These are phyloP conservation scores for Berkeleyomyces basicola DNA, from an alignment of 2,329 filamentous ascomycete species.

Conservation along the genomic window DNA sequence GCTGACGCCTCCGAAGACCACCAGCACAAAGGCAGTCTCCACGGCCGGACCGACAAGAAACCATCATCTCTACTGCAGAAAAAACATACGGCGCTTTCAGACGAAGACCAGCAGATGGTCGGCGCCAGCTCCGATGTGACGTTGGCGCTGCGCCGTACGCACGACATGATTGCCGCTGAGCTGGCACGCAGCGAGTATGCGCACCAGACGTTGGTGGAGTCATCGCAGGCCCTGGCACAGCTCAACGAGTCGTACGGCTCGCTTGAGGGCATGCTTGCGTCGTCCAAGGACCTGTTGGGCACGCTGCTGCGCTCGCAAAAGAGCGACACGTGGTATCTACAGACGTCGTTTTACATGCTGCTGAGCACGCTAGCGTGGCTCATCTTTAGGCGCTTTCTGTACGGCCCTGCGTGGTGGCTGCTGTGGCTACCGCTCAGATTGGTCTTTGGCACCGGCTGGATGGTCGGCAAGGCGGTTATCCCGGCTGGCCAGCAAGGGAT, in stretches of 20 bases:
- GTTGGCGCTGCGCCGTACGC: slow-evolving; percentile 63
- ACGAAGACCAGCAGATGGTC: slow-evolving; percentile 56
- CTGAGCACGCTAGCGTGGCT: slow-evolving; percentile 68
- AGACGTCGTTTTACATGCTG: slow-evolving; percentile 74
- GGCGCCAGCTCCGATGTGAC: slow-evolving; percentile 74
- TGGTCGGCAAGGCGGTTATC: slow-evolving; percentile 37
- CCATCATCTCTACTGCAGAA: slow-evolving; percentile 16
- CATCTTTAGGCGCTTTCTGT: slow-evolving; percentile 66
- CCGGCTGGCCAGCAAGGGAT: slow-evolving; percentile 16
- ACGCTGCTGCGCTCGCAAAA: slow-evolving; percentile 78
- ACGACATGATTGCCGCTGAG: slow-evolving; percentile 72
- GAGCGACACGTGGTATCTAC: slow-evolving; percentile 94
- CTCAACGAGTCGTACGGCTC: slow-evolving; percentile 67
- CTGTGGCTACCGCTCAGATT: slow-evolving; percentile 66
- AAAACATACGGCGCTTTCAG: slow-evolving; percentile 27
- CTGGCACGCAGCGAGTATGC: slow-evolving; percentile 78
- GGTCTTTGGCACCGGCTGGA: slow-evolving; percentile 40
- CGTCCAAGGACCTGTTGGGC: slow-evolving; percentile 56
- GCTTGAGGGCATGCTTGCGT: slow-evolving; percentile 60
- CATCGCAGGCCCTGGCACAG: slow-evolving; percentile 63
- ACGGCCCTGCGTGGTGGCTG: slow-evolving; percentile 82
- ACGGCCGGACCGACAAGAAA: slow-evolving; percentile 17
- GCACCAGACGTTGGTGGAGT: slow-evolving; percentile 72
- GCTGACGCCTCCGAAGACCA: slow-evolving; percentile 16
- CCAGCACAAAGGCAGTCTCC: slow-evolving; percentile 13